A percentile compares a stretch with the other conserved stretches of the same genome.
Evolutionary conservation across 495 filamentous ascomycete genomes (phyloP).

Genomic region (Neurospora hispaniola): DNA sequence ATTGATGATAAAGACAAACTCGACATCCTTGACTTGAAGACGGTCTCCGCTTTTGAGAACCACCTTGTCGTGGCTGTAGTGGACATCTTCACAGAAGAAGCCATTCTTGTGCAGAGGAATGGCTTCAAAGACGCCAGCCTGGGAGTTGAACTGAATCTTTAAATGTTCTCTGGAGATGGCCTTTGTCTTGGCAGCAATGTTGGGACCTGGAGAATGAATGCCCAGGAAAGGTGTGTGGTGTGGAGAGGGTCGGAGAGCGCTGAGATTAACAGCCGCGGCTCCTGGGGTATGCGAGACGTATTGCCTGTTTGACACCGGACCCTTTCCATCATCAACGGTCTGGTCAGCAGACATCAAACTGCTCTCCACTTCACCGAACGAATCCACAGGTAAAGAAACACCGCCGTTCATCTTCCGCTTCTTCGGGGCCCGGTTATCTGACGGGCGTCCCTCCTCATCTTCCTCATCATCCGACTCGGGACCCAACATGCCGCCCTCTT

Average conservation of each 20-base stretch:
- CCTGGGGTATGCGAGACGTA: slow-evolving; percentile 40
- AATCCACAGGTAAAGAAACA: neutral
- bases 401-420: slow-evolving; percentile 22
- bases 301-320: slow-evolving; percentile 32
- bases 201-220: slow-evolving; percentile 60
- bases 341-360: slow-evolving; percentile 15
- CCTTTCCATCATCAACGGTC: slow-evolving; percentile 12
- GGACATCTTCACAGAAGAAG: slow-evolving; percentile 69
- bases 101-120: slow-evolving; percentile 77
- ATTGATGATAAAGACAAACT: slow-evolving; percentile 63
- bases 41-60: slow-evolving; percentile 60
- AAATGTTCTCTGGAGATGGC: slow-evolving; percentile 82
- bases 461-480: slow-evolving; percentile 38
- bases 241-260: slow-evolving; percentile 42
- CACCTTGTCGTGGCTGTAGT: slow-evolving; percentile 50
- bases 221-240: slow-evolving; percentile 64
- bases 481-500: slow-evolving; percentile 42
- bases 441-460: slow-evolving; percentile 9
- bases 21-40: slow-evolving; percentile 71
- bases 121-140: slow-evolving; percentile 64
- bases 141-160: slow-evolving; percentile 70
- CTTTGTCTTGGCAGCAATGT: slow-evolving; percentile 50
- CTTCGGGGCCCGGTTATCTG: slow-evolving; percentile 22
- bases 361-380: neutral
- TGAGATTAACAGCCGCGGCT: slow-evolving; percentile 40